Base-by-base conservation (phyloP, 805 yeast genomes). In the Candida palmyrensis region DNA sequence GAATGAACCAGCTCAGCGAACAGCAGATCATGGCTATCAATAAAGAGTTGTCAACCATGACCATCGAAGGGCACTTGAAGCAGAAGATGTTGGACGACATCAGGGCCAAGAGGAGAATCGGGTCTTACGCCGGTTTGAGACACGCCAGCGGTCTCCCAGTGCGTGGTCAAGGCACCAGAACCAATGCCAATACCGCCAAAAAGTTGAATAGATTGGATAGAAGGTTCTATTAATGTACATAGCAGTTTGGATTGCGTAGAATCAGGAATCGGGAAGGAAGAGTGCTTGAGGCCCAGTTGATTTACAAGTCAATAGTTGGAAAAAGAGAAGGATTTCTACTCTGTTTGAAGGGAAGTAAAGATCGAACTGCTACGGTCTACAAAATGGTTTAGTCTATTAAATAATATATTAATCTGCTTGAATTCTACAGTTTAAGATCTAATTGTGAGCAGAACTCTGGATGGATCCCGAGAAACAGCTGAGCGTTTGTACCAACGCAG, bases 1-100 rank as follows among this genome's bases (percentile, higher is more conserved):
- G 95, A 62, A 82, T 89, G 84, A 92, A 85, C 55, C 95, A 92
- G 59, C 73, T 92, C 24, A 68, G 82, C 18, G 97, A 92, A 59
- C 84, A 87, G 18, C 95, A 88, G 48, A 71, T 88, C 28, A 73
- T 90, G 75, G 77, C 83, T 22, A 68, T 92, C 28, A 82, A 96
- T 24, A 90, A 88, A 55, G 96, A 92, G 55, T 68, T 92, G 30
- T 77, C 94, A 1, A 82, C 77, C 25, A 70, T 84, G 71, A 76
- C 84, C 8, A 82, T 90, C 31, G 97, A 89, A 51, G 86, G 87
- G 31, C 82, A 75, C 44, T 76, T 84, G 43, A 67, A 79, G 48
- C 86, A 88, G 27, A 71, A 82, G 41, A 71, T 87, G 18, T 75
- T 82, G 48, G 79, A 78, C 25, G 87, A 90, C 55, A 92, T 92